A percentile compares a stretch with the other conserved stretches of the same genome.
These are phyloP conservation scores for Plasmopara viticola DNA, from an alignment of 352 stramenopile genomes.

Conservation along the genomic window DNA sequence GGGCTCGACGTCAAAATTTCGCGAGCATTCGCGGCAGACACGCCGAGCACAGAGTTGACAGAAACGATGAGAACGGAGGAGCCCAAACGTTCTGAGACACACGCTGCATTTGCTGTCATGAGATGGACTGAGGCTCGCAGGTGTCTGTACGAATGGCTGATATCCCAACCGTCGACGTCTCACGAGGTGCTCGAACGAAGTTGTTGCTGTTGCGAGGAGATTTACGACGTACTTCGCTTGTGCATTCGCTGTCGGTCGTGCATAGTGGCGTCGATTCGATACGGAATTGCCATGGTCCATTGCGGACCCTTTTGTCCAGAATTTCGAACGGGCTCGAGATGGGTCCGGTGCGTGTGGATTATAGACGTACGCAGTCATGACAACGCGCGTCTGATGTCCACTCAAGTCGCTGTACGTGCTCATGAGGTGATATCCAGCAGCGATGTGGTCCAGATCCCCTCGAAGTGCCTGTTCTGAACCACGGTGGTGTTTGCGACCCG, in stretches of 20 bases:
- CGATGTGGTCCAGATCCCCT: conserved; percentile 49
- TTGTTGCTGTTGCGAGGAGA: conserved; percentile 39
- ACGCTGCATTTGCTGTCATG: conserved; percentile 36
- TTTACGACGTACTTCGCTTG: conserved; percentile 50
- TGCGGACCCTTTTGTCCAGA: conserved; percentile 16
- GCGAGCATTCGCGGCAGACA: conserved; percentile 56
- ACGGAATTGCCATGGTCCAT: neutral
- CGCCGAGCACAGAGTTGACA: conserved; percentile 61
- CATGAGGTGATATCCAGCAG: conserved; percentile 54
- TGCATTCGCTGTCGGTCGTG: conserved; percentile 12
- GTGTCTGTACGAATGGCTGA: conserved; percentile 41
- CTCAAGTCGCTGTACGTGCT: conserved; percentile 41
- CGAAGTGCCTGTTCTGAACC: conserved; percentile 19
- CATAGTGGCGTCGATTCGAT: conserved; percentile 6
- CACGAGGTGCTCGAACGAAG: conserved; percentile 49
- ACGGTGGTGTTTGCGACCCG: conserved; percentile 4
- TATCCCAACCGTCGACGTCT: conserved; percentile 49
- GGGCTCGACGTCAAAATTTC: conserved; percentile 65
- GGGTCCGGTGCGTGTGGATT: conserved; percentile 4
- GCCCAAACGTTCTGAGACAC: conserved; percentile 43
- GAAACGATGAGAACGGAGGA: conserved; percentile 48
- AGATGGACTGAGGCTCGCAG: conserved; percentile 16
- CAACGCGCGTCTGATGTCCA: conserved; percentile 44
- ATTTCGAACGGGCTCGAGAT: conserved; percentile 4
- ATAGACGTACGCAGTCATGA: conserved; percentile 52